Base-by-base conservation (phyloP, 2,329 filamentous ascomycete genomes). In the Coniochaeta ligniaria region DNA sequence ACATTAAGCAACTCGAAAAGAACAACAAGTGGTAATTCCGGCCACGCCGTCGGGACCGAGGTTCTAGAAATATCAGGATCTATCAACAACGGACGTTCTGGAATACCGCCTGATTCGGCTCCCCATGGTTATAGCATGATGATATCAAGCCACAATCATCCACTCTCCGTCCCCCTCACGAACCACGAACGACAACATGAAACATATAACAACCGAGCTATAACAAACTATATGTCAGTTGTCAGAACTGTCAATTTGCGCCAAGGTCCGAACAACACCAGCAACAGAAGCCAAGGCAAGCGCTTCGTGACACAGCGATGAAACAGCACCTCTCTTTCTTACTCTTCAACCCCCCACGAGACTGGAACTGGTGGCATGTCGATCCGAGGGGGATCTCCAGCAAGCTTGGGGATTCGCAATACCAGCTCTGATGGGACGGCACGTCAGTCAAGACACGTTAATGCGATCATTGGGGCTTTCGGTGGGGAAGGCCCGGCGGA, bases 251-350 rank as follows among this genome's bases (percentile, higher is more conserved):
- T 41, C 38, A 11, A 2, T n/a, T 41, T 20, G 38, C 17, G 16
- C 38, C 38, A 5, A n/a, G 38, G 17, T 20, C 17, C 4, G 38
- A 41, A 41, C 38, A n/a, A 41, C 38, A 41, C 4, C 9, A 56
- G 31, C 54, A 38, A 55, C 8, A n/a, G 31, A 17, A 24, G 43
- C 9, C 20, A n/a, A 20, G 26, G 11, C 2, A 6, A 20, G 31
- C 54, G 54, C 54, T 38, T 56, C 54, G 31, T 54, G 45, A 57
- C 28, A 60, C 22, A 24, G n/a, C 60, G 60, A 41, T 59, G 58
- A 68, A 36, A 72, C 68, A 65, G 74, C 73, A 22, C 47, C 47
- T 26, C 2, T 17, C 9, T 31, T 17, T 17, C 26, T n/a, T 28
- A 3, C 24, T 7, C 14, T 41, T 38, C 35, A 38, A 26, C 7